Base-by-base conservation (phyloP, 371 early-diverging fungal species). In the Lichtheimia ornata region DNA sequence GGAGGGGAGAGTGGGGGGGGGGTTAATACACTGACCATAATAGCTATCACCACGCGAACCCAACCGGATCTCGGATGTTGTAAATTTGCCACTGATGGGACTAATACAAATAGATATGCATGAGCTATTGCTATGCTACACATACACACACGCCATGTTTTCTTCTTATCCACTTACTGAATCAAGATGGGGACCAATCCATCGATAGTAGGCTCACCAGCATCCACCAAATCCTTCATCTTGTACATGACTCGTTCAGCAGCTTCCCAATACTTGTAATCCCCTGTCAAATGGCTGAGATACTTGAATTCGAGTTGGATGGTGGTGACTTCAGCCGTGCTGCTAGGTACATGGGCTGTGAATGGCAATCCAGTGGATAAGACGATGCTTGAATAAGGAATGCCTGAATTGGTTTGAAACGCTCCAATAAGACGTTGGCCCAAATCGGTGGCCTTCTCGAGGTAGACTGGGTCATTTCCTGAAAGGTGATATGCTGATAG, bases 31-130 rank as follows among this genome's bases (percentile, higher is more conserved):
- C 17, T 68, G 82, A 84, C 87, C 88, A 79, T 96, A 97, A 72
- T 94, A 97, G 62, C 92, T 92, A 64, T 97, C 97, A 0, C 94
- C 94, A 14, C 86, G 79, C 3, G 91, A 88, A 5, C 98, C 96
- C 18, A 95, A 66, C 4, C 86, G 79, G 17, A 88, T 84, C 49
- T 81, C 81, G 25, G 66, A 59, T 0, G 84, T 85, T 13, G 69
- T 72, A 61, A 83, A 90, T 22, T 43, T 62, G 52, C 84, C 77
- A 59, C 66, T 55, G 13, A 56, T 62, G 22, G 81, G 71, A 28
- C 81, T 81, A 62, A 5, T 35, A 35, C 35, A 35, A 35, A 35
- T 35, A 35, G 35, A 35, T 35, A 35, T 35, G 35, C 11, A 35
- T 9, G 35, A 35, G 11, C 35, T 22, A 9, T 11, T 6, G 6